Base-by-base conservation (phyloP, 352 stramenopile genomes). In the Globisporangium orthogonon region DNA sequence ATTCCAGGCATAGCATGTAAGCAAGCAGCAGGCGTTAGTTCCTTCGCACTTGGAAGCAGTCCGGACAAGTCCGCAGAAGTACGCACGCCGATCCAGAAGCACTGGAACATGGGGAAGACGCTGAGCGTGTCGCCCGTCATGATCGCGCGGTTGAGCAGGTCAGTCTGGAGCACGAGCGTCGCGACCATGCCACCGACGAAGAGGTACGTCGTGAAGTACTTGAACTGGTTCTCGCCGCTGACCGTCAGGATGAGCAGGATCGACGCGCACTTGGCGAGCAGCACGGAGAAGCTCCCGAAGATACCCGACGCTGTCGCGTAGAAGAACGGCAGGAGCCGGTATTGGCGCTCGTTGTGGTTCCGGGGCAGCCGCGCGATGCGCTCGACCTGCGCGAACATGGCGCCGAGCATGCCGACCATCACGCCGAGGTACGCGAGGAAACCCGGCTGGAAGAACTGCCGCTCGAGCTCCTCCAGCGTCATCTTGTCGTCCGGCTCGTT, bases 81-180 rank as follows among this genome's bases (percentile, higher is more conserved):
- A 82, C 81, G 52, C 58, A 93, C 83, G 17, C 83, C 80, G 59
- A 94, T 94, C 81, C 83, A 94, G 52, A 94, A 91, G 67, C 83
- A 94, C 70, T 94, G 83, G 54, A 94, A 94, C 78, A 94, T 91
- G 1, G 83, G 83, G 52, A 91, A 94, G 4, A 94, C 83, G 46
- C 78, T 89, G 23, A 94, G 75, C n/a, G 81, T 94, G 51, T 91
- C 83, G 7, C 83, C 83, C 5, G 61, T 65, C 83, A 94, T 94
- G 62, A 94, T 91, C 10, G 81, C 82, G 40, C 83, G 81, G 65
- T 94, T 94, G 13, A 94, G 66, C 56, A 91, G 50, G 50, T 94
- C 81, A 0, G 83, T 94, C 60, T 94, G 83, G n/a, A 91, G 70
- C 54, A 91, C 73, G 51, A 94, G 68, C 56, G 82, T 91, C 53